Conservation (phyloP, 129 eudicot genomes). For the Pseudognaphalium luteoalbum region DNA sequence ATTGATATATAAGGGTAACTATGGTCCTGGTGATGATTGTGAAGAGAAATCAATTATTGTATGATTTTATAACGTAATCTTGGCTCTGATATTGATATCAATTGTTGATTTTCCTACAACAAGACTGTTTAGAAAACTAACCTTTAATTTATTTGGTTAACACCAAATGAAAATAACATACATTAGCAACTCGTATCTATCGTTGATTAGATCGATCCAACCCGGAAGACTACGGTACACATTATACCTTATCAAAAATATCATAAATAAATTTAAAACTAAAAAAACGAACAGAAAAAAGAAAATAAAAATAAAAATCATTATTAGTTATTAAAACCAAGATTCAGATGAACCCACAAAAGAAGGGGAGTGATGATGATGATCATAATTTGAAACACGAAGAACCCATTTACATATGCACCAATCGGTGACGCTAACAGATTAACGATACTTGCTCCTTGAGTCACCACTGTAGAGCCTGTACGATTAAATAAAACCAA, state of each 20-base stretch:
- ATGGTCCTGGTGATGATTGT: too few relatives aligned
- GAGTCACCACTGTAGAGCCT: constrained; percentile 80
- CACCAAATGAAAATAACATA: neutral
- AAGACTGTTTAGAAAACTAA: neutral
- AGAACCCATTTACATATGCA: constrained; percentile 28
- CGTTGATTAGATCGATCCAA: neutral
- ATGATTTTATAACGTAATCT: too few relatives aligned
- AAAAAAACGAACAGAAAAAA: neutral
- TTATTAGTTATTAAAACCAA: neutral
- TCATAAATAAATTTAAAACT: neutral
- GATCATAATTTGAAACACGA: neutral
- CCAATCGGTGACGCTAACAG: constrained; percentile 12
- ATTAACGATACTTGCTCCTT: constrained; percentile 60
- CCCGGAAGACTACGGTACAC: neutral
- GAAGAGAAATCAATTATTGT: too few relatives aligned
- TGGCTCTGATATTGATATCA: too few relatives aligned
- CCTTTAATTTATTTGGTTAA: neutral
- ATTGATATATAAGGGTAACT: too few relatives aligned
- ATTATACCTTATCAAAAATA: neutral
- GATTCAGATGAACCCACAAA: neutral
- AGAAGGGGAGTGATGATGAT: neutral
- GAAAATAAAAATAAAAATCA: too few relatives aligned
- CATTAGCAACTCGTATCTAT: neutral
- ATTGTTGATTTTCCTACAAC: too few relatives aligned
- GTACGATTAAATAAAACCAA: neutral